phyloP scores from a whole-genome alignment of 1,139 yeast genomes.

The Nakaseomyces glabratus region DNA sequence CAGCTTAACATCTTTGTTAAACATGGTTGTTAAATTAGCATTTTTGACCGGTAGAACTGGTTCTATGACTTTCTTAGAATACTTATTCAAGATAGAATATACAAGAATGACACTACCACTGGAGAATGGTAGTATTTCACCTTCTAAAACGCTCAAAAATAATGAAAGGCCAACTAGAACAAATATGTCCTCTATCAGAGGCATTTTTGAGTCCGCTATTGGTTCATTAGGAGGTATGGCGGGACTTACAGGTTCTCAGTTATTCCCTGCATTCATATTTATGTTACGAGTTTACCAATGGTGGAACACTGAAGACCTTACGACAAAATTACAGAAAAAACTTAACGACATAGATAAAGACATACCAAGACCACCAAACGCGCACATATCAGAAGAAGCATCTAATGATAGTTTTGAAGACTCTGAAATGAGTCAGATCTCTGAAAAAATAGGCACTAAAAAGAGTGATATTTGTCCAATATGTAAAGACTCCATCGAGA shows the following conservation, averaged over 20 bases:
- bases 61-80: slow-evolving; percentile 57
- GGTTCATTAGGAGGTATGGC: slow-evolving; percentile 21
- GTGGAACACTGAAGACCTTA: slow-evolving; percentile 83
- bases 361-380: slow-evolving; percentile 39
- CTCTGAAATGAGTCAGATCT: slow-evolving; percentile 1
- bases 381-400: too few relatives aligned
- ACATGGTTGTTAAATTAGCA: slow-evolving; percentile 52
- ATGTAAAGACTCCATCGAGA: slow-evolving; percentile 56
- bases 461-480: slow-evolving; percentile 48
- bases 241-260: slow-evolving; percentile 33
- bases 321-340: slow-evolving; percentile 49
- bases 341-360: slow-evolving; percentile 42
- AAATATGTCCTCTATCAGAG: slow-evolving; percentile 36
- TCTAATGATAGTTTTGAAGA: slow-evolving; percentile 28
- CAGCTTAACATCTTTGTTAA: slow-evolving; percentile 40
- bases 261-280: slow-evolving; percentile 81
- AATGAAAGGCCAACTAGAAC: slow-evolving; percentile 45
- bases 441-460: slow-evolving; percentile 3
- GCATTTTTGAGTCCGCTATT: slow-evolving; percentile 21
- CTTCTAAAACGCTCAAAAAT: slow-evolving; percentile 12
- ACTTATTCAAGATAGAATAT: slow-evolving; percentile 55
- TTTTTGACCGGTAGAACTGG: slow-evolving; percentile 62
- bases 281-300: slow-evolving; percentile 81
- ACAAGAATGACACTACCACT: slow-evolving; percentile 52
- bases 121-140: slow-evolving; percentile 1